phyloP scores from a whole-genome alignment of 495 filamentous ascomycete genomes.

The Venustampulla echinocandica region DNA sequence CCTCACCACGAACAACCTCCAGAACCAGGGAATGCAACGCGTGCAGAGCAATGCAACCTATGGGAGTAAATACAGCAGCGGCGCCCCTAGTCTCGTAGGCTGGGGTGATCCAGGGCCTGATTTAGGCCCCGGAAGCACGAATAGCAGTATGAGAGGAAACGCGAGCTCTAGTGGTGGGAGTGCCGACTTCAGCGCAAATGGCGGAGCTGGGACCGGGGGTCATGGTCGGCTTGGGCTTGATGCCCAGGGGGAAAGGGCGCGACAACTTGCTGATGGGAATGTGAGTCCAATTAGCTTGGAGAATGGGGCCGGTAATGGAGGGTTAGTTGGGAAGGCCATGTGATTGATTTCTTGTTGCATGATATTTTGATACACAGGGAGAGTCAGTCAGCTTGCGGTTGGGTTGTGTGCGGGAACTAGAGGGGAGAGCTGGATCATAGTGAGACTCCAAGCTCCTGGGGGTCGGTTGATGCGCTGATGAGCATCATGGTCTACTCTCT shows the following conservation, averaged over 20 bases:
- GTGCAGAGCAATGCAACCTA: conserved; percentile 3
- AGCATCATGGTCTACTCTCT: not conserved
- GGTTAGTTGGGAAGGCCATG: conserved; percentile 19
- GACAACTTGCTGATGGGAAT: conserved; percentile 12
- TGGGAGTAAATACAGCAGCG: conserved; percentile 38
- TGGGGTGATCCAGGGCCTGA: conserved; percentile 48
- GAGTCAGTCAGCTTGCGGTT: not conserved
- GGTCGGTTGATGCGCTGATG: not conserved
- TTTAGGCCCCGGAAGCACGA: conserved; percentile 22
- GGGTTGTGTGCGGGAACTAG: not conserved
- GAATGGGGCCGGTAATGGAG: conserved; percentile 10
- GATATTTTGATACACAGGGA: not conserved
- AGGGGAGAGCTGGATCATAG: not conserved
- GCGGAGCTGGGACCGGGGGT: not conserved
- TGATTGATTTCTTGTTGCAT: conserved; percentile 5
- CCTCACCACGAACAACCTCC: conserved; percentile 2
- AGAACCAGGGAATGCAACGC: not conserved
- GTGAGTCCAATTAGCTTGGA: conserved; percentile 15
- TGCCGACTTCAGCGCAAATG: conserved; percentile 6
- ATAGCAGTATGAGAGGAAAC: conserved; percentile 15
- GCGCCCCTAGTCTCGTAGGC: conserved; percentile 31
- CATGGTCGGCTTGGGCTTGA: not conserved
- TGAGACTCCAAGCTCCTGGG: not conserved
- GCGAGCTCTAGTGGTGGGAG: conserved; percentile 6
- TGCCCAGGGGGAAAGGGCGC: not conserved